Conservation (phyloP, 2,329 filamentous ascomycete species). For the Leptographium galeiforme region DNA sequence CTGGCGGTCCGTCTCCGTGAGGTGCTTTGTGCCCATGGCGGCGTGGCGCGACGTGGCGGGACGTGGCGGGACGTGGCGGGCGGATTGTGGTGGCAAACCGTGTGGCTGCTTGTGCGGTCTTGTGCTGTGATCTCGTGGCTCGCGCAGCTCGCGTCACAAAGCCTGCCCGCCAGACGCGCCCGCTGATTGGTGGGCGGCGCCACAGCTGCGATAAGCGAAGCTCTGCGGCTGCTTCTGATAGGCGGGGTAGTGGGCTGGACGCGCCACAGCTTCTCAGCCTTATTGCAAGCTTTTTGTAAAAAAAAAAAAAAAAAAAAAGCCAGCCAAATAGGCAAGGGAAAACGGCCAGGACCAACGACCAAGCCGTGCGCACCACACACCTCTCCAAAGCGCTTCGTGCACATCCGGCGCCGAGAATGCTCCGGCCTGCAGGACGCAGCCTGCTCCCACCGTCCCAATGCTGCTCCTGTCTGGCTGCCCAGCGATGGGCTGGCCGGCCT, state of each 20-base stretch:
- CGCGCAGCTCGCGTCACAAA: background rate
- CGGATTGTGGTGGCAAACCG: too few relatives aligned
- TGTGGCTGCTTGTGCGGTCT: too few relatives aligned
- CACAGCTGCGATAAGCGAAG: background rate
- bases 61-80: too few relatives aligned
- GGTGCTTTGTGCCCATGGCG: slow-evolving; percentile 12
- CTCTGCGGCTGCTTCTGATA: background rate
- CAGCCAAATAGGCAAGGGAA: background rate
- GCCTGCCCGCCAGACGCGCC: background rate
- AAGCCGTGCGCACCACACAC: too few relatives aligned
- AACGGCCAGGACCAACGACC: too few relatives aligned
- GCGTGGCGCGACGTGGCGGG: background rate
- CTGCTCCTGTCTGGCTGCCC: background rate
- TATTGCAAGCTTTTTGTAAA: background rate
- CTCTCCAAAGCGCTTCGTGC: background rate
- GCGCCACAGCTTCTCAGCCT: background rate
- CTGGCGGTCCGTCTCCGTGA: slow-evolving; percentile 11
- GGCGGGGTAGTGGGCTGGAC: background rate
- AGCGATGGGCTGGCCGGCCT: background rate
- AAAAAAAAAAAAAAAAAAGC: background rate
- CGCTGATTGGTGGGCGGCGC: slow-evolving; percentile 1
- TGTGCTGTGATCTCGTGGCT: too few relatives aligned
- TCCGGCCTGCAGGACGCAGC: background rate
- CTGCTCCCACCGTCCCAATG: slow-evolving; percentile 1
- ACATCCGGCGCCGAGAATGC: slow-evolving; percentile 1